Evolutionary conservation across 2,329 filamentous ascomycete genomes (phyloP).

Genomic region (Xylariaceae sp.): DNA sequence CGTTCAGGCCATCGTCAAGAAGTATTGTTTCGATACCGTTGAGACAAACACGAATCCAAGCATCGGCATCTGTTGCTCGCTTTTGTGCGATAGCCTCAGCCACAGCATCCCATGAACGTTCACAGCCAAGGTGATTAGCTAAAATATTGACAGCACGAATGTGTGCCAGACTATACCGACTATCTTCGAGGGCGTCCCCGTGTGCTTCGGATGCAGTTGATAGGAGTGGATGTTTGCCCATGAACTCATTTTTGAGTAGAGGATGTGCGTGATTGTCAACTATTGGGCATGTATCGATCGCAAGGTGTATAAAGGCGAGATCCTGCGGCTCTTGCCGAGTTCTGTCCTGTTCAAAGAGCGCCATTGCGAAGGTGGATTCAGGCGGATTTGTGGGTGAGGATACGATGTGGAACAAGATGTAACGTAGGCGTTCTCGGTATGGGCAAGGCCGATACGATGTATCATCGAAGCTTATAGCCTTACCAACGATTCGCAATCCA

Average conservation of each 20-base stretch:
- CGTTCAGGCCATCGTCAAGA: constrained; percentile 72
- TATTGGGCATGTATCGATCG: constrained; percentile 57
- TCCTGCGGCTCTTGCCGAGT: no score
- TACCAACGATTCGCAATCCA: no score
- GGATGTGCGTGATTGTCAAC: constrained; percentile 75
- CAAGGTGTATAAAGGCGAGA: neutral
- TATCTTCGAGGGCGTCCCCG: constrained; percentile 63
- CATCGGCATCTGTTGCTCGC: constrained; percentile 47
- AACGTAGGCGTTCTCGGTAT: no score
- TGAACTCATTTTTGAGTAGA: constrained; percentile 53
- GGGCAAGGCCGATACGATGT: no score
- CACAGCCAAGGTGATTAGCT: constrained; percentile 60
- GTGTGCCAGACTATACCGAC: constrained; percentile 63
- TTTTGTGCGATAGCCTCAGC: constrained; percentile 42
- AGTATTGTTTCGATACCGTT: constrained; percentile 70
- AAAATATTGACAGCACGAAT: constrained; percentile 69
- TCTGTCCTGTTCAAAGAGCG: no score
- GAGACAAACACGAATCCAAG: constrained; percentile 63
- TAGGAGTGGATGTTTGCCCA: constrained; percentile 48
- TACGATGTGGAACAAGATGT: no score
- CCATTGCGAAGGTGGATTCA: no score
- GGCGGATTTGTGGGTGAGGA: no score
- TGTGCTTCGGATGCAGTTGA: constrained; percentile 71
- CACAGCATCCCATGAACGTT: constrained; percentile 59
- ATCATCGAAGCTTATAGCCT: no score